These are phyloP conservation scores for Rhynchospora breviuscula DNA, from an alignment of 176 grass and related monocot species.

Conservation along the genomic window DNA sequence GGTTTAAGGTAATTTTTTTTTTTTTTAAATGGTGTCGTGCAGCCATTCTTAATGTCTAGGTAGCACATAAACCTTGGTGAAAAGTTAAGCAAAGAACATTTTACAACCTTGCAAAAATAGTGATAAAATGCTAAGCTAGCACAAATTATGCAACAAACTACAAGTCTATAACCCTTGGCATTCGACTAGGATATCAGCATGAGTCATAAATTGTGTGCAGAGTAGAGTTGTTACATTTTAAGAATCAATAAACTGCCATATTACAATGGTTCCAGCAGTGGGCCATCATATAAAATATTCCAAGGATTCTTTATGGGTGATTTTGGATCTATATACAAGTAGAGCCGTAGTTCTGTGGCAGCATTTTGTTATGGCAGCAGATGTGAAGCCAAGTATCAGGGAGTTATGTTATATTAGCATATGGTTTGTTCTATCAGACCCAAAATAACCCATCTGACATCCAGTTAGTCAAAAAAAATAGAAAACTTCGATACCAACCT, in stretches of 20 bases:
- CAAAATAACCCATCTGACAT: not conserved
- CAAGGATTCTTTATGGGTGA: not conserved
- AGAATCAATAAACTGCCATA: not conserved
- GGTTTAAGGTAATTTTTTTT: not conserved
- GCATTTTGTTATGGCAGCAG: not conserved
- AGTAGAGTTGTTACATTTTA: not conserved
- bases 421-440: no score
- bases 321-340: not conserved
- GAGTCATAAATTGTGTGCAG: not conserved
- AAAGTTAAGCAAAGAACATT: not conserved
- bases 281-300: not conserved
- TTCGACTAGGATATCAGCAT: not conserved
- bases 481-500: not conserved
- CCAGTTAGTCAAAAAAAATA: not conserved
- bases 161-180: not conserved
- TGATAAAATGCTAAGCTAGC: no score
- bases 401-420: not conserved
- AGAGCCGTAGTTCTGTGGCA: no score
- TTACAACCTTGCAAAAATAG: no score
- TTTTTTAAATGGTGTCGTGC: not conserved
- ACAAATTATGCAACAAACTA: not conserved
- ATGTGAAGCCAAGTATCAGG: not conserved
- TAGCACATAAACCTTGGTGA: not conserved
- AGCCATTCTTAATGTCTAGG: not conserved
- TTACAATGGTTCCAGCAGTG: not conserved